A percentile compares a stretch with the other conserved stretches of the same genome.
phyloP scores from a whole-genome alignment of 805 yeast species.

The Ogataea angusta region DNA sequence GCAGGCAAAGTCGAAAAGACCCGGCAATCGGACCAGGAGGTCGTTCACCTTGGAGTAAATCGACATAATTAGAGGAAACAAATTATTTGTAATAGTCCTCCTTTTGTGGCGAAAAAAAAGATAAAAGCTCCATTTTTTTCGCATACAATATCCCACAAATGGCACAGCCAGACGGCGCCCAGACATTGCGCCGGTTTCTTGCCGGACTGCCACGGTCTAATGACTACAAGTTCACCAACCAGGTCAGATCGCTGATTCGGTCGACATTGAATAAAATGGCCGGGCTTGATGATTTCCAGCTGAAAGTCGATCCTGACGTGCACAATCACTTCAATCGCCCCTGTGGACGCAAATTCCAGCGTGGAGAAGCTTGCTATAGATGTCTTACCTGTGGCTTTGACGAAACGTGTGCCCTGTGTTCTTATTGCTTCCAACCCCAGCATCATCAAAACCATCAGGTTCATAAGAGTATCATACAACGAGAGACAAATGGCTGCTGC shows the following conservation, averaged over 20 bases:
- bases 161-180: conserved; percentile 7
- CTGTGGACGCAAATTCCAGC: conserved; percentile 67
- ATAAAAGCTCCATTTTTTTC: not conserved
- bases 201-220: conserved; percentile 37
- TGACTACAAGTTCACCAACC: conserved; percentile 32
- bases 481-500: conserved; percentile 75
- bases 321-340: conserved; percentile 59
- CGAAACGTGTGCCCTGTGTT: conserved; percentile 82
- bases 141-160: not conserved
- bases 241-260: conserved; percentile 35
- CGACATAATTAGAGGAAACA: not conserved
- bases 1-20: conserved; percentile 14
- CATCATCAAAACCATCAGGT: conserved; percentile 73
- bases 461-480: conserved; percentile 56
- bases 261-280: conserved; percentile 32
- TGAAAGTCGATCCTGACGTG: conserved; percentile 23
- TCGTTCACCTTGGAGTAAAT: conserved; percentile 6
- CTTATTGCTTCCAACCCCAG: conserved; percentile 66
- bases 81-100: conserved; percentile 1
- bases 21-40: conserved; percentile 15
- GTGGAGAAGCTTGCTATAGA: conserved; percentile 80
- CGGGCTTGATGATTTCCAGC: conserved; percentile 12
- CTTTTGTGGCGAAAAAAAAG: conserved; percentile 10
- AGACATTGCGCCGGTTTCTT: conserved; percentile 32
- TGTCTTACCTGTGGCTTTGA: conserved; percentile 76